These are phyloP conservation scores for Paraconiothyrium sp. DNA, from an alignment of 2,329 filamentous ascomycete species.

Conservation along the genomic window DNA sequence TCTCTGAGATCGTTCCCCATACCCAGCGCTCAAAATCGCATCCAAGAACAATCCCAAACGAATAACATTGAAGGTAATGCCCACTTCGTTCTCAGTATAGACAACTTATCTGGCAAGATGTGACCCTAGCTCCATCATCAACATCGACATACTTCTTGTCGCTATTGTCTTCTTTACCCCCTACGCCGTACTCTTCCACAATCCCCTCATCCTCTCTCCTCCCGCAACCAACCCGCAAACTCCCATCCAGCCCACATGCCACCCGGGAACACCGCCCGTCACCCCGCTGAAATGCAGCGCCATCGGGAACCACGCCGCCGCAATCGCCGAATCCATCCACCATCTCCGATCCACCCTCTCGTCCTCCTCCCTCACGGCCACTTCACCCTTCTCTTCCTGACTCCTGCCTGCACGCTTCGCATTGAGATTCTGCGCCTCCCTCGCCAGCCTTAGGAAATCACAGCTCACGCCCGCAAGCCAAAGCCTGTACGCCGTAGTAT, in stretches of 20 bases:
- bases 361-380: slow-evolving; percentile 51
- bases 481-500: slow-evolving; percentile 53
- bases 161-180: background rate
- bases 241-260: slow-evolving; percentile 57
- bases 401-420: slow-evolving; percentile 41
- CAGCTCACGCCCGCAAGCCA: slow-evolving; percentile 56
- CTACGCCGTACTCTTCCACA: slow-evolving; percentile 30
- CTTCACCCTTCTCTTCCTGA: slow-evolving; percentile 38
- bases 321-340: slow-evolving; percentile 55
- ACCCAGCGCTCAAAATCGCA: no score
- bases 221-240: slow-evolving; percentile 54
- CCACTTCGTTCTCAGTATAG: no score
- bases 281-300: slow-evolving; percentile 53
- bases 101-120: no score
- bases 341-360: slow-evolving; percentile 49
- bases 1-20: no score
- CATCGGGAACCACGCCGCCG: slow-evolving; percentile 56
- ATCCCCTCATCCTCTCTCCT: slow-evolving; percentile 37
- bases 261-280: slow-evolving; percentile 53
- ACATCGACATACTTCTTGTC: background rate
- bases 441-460: slow-evolving; percentile 54
- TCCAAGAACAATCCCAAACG: no score
- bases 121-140: no score
- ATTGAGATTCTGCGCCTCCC: slow-evolving; percentile 55
- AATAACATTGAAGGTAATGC: no score